Base-by-base conservation (phyloP, 192 early-diverging fungal genomes). In the Phycomyces blakesleeanus region DNA sequence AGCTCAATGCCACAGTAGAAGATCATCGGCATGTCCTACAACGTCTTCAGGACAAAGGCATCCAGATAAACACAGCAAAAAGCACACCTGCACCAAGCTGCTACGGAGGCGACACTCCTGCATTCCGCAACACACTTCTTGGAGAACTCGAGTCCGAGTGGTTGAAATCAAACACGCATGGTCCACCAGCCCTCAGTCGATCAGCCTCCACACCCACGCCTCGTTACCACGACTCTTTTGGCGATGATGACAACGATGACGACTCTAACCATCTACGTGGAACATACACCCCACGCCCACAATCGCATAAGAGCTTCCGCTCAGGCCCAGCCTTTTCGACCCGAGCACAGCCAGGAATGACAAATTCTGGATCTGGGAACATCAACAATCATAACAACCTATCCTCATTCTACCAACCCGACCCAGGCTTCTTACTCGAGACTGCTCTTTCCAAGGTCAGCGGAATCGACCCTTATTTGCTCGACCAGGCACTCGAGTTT, bases 121-220 rank as follows among this genome's bases (percentile, higher is more conserved):
- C 37, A 27, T 52, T 61, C 2, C 50, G 24, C 42, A 58, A 66
- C 21, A 57, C 78, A 18, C 72, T 85, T 22, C 55, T 85, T 34
- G 72, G 62, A 39, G 83, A 85, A 55, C 59, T 85, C 4, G 83
- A 85, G 61, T 71, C 47, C 29, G 77, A 79, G 53, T 82, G 78
- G 78, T 72, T 72, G 27, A 69, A 76, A 29, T 55, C 73, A 21
- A 51, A 66, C 18, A n/a, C n/a, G n/a, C 18, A 40, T 10, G 22
- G 26, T 16, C 16, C 20, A 25, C n/a, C 40, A 2, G n/a, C 25
- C 20, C 29, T 34, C 29, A 34, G 29, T 34, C 29, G 29, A 34
- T 34, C 29, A 34, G 29, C 29, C 3, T 34, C 29, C 7, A 34
- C 29, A 2, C 29, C 29, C 3, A 34, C 29, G 29, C 29, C 29